phyloP scores from a whole-genome alignment of 176 grass and related monocot genomes.

The Ananas comosus region DNA sequence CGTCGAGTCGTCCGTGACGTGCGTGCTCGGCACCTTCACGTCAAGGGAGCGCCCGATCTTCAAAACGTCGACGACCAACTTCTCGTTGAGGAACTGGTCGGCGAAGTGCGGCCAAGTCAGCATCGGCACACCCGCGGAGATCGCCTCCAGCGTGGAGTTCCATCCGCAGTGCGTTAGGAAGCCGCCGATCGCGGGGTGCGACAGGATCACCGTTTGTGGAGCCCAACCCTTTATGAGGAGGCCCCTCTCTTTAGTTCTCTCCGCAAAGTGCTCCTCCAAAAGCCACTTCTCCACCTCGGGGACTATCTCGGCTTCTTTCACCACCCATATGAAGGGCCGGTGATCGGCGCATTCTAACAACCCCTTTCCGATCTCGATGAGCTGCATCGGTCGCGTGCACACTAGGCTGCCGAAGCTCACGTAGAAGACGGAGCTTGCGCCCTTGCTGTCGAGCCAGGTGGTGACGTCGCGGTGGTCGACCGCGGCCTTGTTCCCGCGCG shows the following conservation, averaged over 20 bases:
- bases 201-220: slow-evolving; percentile 33
- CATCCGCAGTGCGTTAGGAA: slow-evolving; percentile 44
- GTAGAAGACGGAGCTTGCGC: neutral
- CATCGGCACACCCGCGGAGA: slow-evolving; percentile 35
- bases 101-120: slow-evolving; percentile 50
- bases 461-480: neutral
- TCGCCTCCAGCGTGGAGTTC: slow-evolving; percentile 41
- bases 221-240: slow-evolving; percentile 32
- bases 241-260: slow-evolving; percentile 17
- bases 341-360: slow-evolving; percentile 34
- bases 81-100: slow-evolving; percentile 58
- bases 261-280: slow-evolving; percentile 8
- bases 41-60: slow-evolving; percentile 26
- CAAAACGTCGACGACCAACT: slow-evolving; percentile 34
- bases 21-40: neutral
- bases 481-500: neutral
- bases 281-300: slow-evolving; percentile 20
- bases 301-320: slow-evolving; percentile 29
- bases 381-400: neutral
- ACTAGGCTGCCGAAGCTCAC: neutral
- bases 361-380: slow-evolving; percentile 42
- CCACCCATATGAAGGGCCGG: slow-evolving; percentile 56
- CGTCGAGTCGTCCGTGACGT: neutral
- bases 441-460: neutral
- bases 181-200: slow-evolving; percentile 29